A percentile compares a stretch with the other conserved stretches of the same genome.
phyloP scores from a whole-genome alignment of 1,284 basidiomycete species.

The Ustilago sp. region DNA sequence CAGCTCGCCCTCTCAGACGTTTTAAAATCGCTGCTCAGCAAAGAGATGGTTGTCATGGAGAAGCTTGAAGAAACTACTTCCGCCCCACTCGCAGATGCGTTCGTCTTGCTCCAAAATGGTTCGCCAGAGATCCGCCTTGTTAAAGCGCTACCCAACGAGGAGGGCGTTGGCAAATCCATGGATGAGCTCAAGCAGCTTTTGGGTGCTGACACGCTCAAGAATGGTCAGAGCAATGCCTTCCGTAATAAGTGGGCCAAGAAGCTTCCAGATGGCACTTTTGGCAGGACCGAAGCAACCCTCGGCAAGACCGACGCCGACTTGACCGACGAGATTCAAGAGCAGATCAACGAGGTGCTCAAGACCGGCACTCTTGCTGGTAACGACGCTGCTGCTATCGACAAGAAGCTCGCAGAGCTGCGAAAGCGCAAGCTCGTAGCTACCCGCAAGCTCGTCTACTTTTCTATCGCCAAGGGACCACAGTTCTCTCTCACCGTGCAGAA shows the following conservation, averaged over 20 bases:
- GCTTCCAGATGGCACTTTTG: conserved; percentile 86
- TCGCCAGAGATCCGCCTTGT: conserved; percentile 66
- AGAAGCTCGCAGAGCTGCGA: conserved; percentile 74
- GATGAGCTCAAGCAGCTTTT: conserved; percentile 59
- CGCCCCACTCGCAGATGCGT: conserved; percentile 44
- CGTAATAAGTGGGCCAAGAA: conserved; percentile 97
- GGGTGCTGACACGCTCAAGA: conserved; percentile 67
- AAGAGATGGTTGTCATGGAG: conserved; percentile 61
- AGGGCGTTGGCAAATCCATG: conserved; percentile 56
- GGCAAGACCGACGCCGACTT: conserved; percentile 46
- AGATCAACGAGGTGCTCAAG: conserved; percentile 80
- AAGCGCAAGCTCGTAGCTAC: conserved; percentile 84
- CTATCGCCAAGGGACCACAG: conserved; percentile 83
- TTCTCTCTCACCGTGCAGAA: conserved; percentile 95
- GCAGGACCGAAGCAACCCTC: conserved; percentile 74
- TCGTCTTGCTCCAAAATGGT: conserved; percentile 54
- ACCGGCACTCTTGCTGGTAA: conserved; percentile 76
- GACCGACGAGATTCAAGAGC: conserved; percentile 72
- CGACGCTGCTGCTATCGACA: conserved; percentile 78
- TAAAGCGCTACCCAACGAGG: conserved; percentile 57
- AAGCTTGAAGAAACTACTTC: conserved; percentile 58
- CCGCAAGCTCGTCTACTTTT: conserved; percentile 90
- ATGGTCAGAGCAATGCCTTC: conserved; percentile 92
- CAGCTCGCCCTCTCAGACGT: conserved; percentile 63
- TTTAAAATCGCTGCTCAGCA: conserved; percentile 61